Base-by-base conservation (phyloP, 139 green algal genomes). In the Trebouxia sp. region DNA sequence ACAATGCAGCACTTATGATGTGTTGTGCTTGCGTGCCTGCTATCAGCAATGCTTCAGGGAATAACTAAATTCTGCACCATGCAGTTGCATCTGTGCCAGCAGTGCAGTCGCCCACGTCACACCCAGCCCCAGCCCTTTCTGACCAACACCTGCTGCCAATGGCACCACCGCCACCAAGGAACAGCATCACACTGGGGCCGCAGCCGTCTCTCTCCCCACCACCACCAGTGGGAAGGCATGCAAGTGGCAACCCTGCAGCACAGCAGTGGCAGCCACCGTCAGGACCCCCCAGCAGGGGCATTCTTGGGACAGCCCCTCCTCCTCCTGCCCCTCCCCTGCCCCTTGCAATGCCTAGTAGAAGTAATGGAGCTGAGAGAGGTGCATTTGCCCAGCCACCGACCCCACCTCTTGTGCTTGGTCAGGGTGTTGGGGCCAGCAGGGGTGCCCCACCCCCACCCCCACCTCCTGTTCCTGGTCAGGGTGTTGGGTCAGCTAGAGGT, bases 371-470 rank as follows among this genome's bases (percentile, higher is more conserved):
- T n/a, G n/a, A n/a, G n/a, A n/a, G n/a, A n/a, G n/a, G n/a, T n/a
- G n/a, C n/a, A n/a, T n/a, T n/a, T n/a, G n/a, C n/a, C n/a, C n/a
- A n/a, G 1, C 62, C 62, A 43, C 32, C 62, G 35, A 32, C 62
- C 32, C 62, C 62, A 45, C 62, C 62, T 30, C 32, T 35, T n/a
- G 20, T 26, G 32, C n/a, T n/a, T n/a, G n/a, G n/a, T 58, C 22
- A 77, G 39, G 7, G n/a, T 48, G 28, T 5, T 56, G 41, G 69
- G 7, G 26, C 24, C 42, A 39, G 20, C 11, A n/a, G 26, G n/a
- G 69, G 65, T 30, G 22, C 17, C 20, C 69, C 69, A 11, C 69
- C 69, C 6, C 69, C 69, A 56, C 67, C 67, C 6, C 69, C 69
- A 26, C 69, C 69, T 22, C 69, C 69, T 24, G 39, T 41, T 14